Percentiles rank a stretch among this genome's conserved stretches.
Evolutionary conservation across 2,329 filamentous ascomycete genomes (phyloP).

Genomic region (Alternaria incomplexa): DNA sequence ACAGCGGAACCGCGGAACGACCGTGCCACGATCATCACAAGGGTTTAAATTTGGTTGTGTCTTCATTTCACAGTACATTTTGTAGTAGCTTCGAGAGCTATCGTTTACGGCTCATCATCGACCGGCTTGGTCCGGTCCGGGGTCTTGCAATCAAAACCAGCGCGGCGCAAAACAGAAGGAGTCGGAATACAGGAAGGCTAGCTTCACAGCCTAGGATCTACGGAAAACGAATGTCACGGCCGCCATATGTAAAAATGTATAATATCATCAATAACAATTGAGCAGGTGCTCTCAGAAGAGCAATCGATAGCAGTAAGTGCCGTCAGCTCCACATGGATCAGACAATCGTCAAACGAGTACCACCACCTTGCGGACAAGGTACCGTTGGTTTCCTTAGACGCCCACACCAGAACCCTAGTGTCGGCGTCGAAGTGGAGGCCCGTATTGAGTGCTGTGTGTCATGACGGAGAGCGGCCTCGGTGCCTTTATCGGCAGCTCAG

Average conservation of each 20-base stretch:
- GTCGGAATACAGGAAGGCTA: background rate
- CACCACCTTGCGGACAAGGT: conserved; percentile 1
- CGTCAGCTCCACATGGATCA: conserved; percentile 1
- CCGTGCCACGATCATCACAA: background rate
- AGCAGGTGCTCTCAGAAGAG: conserved; percentile 1
- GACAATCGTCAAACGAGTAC: background rate
- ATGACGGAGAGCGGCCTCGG: conserved; percentile 9
- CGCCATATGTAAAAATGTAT: conserved; percentile 25
- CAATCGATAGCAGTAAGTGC: background rate
- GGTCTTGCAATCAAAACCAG: conserved; percentile 6
- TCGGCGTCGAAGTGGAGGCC: conserved; percentile 9
- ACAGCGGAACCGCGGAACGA: conserved; percentile 3
- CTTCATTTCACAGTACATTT: conserved; percentile 18
- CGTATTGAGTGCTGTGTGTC: conserved; percentile 5
- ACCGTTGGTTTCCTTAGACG: conserved; percentile 1
- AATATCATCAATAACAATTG: conserved; percentile 17
- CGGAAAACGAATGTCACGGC: conserved; percentile 20
- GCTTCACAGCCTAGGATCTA: conserved; percentile 12
- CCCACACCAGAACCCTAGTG: background rate
- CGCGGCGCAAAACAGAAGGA: conserved; percentile 16
- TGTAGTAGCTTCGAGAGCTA: conserved; percentile 17
- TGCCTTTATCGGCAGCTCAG: conserved; percentile 13
- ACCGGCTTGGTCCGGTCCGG: conserved; percentile 1
- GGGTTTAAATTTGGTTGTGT: background rate
- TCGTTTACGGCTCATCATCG: conserved; percentile 3